Conservation (phyloP, 352 stramenopile species). For the Globisporangium camurandrum region DNA sequence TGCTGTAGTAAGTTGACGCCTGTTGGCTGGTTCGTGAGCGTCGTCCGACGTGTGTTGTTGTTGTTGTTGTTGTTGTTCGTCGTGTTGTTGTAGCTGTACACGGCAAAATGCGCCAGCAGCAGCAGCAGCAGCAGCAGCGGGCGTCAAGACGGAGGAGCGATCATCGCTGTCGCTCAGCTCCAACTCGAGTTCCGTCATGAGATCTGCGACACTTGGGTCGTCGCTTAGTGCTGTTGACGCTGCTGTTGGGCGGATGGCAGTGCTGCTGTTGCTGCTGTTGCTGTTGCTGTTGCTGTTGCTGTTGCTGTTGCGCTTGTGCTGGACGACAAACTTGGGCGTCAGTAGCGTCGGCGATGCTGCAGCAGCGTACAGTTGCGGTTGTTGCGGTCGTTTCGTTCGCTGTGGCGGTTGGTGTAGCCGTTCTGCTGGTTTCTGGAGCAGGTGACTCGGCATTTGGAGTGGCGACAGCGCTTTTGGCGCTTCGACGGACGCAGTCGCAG, state of each 20-base stretch:
- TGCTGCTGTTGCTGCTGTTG: neutral
- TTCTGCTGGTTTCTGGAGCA: slow-evolving; percentile 12
- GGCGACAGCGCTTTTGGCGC: neutral
- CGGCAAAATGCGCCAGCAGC: no score
- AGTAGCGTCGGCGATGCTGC: slow-evolving; percentile 3
- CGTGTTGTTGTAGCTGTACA: no score
- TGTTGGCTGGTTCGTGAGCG: no score
- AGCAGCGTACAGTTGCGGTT: slow-evolving; percentile 13
- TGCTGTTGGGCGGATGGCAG: neutral
- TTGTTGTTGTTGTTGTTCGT: neutral
- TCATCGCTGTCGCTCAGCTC: slow-evolving; percentile 21
- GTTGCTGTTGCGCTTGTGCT: neutral
- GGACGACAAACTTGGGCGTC: slow-evolving; percentile 8
- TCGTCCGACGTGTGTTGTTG: no score
- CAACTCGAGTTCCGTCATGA: slow-evolving; percentile 49
- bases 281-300: neutral
- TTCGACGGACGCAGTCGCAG: neutral
- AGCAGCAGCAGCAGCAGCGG: neutral
- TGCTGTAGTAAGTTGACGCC: no score
- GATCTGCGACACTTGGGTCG: slow-evolving; percentile 30
- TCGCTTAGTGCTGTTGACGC: slow-evolving; percentile 18
- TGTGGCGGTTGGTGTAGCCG: no score
- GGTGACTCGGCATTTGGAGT: slow-evolving; percentile 21
- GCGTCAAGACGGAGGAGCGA: slow-evolving; percentile 7
- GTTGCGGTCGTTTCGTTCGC: no score